These are phyloP conservation scores for Aspergillus pseudonomiae DNA, from an alignment of 2,329 filamentous ascomycete species.

Conservation along the genomic window DNA sequence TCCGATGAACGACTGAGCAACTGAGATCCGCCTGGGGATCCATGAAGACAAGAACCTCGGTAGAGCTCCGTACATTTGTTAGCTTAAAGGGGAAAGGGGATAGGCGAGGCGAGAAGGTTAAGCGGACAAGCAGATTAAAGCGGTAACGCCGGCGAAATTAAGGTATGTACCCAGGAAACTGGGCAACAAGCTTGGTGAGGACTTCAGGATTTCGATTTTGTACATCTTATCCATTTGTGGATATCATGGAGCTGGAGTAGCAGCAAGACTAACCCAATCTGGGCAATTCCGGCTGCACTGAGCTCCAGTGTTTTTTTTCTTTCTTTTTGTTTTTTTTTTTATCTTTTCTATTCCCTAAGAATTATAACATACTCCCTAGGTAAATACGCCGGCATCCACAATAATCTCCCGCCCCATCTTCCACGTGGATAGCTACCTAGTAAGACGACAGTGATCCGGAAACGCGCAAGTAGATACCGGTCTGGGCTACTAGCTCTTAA, in stretches of 20 bases:
- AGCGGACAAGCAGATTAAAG: background rate
- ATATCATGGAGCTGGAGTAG: background rate
- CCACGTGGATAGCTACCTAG: background rate
- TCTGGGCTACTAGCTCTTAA: slow-evolving; percentile 1
- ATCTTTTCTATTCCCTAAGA: background rate
- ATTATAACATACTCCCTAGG: background rate
- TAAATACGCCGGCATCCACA: background rate
- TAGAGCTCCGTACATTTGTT: background rate
- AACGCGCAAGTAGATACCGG: background rate
- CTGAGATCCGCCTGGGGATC: background rate
- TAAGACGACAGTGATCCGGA: background rate
- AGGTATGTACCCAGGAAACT: background rate
- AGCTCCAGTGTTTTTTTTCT: background rate
- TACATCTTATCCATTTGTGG: background rate
- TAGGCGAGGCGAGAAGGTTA: background rate
- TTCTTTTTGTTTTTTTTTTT: background rate
- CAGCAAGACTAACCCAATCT: background rate
- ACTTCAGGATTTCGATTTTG: background rate
- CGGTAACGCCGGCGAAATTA: background rate
- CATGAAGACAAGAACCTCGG: background rate
- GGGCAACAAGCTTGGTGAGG: background rate
- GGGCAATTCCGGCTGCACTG: background rate
- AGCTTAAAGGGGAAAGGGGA: background rate
- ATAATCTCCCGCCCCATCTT: background rate
- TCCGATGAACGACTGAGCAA: background rate